Base-by-base conservation (phyloP, 2,329 filamentous ascomycete genomes). In the Neofusicoccum ribis region DNA sequence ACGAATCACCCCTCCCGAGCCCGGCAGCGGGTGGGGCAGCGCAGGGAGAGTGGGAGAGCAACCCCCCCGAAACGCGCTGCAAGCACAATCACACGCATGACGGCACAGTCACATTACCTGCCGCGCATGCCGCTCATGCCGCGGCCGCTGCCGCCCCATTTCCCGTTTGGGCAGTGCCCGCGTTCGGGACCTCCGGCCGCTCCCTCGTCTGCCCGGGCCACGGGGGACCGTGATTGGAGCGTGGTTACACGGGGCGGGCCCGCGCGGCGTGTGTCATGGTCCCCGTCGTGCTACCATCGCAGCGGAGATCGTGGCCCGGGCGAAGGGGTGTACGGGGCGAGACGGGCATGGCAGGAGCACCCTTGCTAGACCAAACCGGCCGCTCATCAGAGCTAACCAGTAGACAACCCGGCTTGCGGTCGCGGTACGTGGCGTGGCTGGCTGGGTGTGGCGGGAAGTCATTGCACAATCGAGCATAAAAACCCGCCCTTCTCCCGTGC, bases 101-200 rank as follows among this genome's bases (percentile, higher is more conserved):
- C 54, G 27, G 41, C 54, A 44, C 54, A 23, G 56, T 59, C 56
- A 59, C 41, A 47, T 59, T 59, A 59, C 56, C 41, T 36, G 27
- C 56, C 41, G 56, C 56, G 23, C 27, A 58, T 39, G 52, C 56
- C 41, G 15, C 31, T 31, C 54, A 43, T 43, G 39, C 54, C 54
- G 23, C 54, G 15, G 9, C 47, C 27, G 20, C 23, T 14, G 5
- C 47, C 27, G 5, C 23, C 27, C 34, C 34, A 37, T 15, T 50
- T n/a, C 50, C 31, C 41, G 7, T 46, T 47, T 20, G 5, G 56
- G 41, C 3, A 37, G 23, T 36, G 1, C 54, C 39, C 15, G 39
- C 39, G 23, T n/a, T 23, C n/a, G 11, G 20, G 23, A 8, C 12
- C 17, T 31, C 27, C 27, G 27, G 27, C 27, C 27, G 6, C 5